Evolutionary conservation across 805 yeast species (phyloP).

Genomic region (Suhomyces vadensis): DNA sequence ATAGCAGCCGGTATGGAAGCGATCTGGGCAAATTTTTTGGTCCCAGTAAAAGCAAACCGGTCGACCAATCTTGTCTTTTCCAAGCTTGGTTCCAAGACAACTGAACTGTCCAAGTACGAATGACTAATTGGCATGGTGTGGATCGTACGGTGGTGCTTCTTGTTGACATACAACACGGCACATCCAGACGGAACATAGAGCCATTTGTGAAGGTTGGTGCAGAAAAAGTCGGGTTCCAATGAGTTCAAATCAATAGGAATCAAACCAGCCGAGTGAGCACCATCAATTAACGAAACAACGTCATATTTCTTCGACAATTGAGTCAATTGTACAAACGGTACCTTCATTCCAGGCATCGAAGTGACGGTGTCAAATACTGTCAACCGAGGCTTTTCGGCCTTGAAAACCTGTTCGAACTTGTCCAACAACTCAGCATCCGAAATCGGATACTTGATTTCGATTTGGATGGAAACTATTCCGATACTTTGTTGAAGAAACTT

Average conservation of each 20-base stretch:
- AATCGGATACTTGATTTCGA: conserved; percentile 18
- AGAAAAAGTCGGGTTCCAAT: conserved; percentile 58
- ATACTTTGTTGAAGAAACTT: conserved; percentile 36
- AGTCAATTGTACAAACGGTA: conserved; percentile 56
- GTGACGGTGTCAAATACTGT: conserved; percentile 59
- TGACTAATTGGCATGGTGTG: conserved; percentile 63
- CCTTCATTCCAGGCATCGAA: conserved; percentile 61
- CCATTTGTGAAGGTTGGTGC: conserved; percentile 74
- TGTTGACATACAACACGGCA: conserved; percentile 59
- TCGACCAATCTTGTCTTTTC: conserved; percentile 35
- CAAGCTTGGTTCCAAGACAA: conserved; percentile 19
- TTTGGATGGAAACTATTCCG: conserved; percentile 25
- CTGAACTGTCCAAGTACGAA: conserved; percentile 38
- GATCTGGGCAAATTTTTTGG: conserved; percentile 47
- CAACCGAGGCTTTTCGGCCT: conserved; percentile 29
- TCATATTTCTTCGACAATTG: conserved; percentile 45
- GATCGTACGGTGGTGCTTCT: conserved; percentile 47
- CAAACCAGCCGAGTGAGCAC: conserved; percentile 69
- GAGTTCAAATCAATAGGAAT: conserved; percentile 43
- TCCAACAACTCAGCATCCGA: conserved; percentile 23
- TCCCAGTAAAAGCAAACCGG: conserved; percentile 54
- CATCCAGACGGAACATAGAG: conserved; percentile 55
- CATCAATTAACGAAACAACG: conserved; percentile 63
- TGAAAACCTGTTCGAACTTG: conserved; percentile 23
- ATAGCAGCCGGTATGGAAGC: conserved; percentile 48